These are phyloP conservation scores for Pichia phayaonensis DNA, from an alignment of 805 yeast genomes.

Conservation along the genomic window DNA sequence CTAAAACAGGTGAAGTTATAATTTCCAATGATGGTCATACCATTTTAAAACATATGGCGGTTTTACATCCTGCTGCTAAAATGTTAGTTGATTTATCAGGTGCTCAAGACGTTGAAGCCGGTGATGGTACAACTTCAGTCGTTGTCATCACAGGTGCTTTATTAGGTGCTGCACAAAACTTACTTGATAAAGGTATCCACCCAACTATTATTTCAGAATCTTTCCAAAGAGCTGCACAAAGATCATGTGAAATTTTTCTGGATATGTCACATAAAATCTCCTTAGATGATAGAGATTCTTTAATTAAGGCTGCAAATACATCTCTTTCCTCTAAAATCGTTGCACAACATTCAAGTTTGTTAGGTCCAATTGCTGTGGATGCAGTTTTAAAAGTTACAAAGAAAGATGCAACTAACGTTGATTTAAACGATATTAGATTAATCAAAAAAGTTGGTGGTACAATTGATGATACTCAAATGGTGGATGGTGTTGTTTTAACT, in stretches of 20 bases:
- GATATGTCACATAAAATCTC: conserved; percentile 81
- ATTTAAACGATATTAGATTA: conserved; percentile 78
- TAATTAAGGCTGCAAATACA: conserved; percentile 88
- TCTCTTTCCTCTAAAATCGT: conserved; percentile 93
- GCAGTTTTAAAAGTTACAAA: conserved; percentile 67
- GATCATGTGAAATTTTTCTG: conserved; percentile 72
- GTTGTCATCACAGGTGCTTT: conserved; percentile 93
- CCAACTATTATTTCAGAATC: conserved; percentile 93
- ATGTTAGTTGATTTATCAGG: conserved; percentile 95
- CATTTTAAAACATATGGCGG: conserved; percentile 94
- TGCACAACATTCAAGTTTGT: conserved; percentile 75
- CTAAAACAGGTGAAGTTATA: conserved; percentile 84
- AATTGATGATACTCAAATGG: conserved; percentile 89
- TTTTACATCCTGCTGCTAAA: conserved; percentile 96
- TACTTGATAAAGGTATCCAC: conserved; percentile 85
- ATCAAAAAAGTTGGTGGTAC: conserved; percentile 96
- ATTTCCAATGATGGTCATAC: conserved; percentile 99
- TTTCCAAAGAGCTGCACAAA: conserved; percentile 79
- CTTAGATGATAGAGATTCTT: conserved; percentile 72
- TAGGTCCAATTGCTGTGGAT: conserved; percentile 93
- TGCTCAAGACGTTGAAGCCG: conserved; percentile 99
- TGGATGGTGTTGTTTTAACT: conserved; percentile 89
- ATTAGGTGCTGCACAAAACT: conserved; percentile 88
- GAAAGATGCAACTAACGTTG: conserved; percentile 54
- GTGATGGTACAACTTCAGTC: conserved; percentile 98